Evolutionary conservation across 805 yeast genomes (phyloP).

Genomic region (Metahyphopichia silvanorum): DNA sequence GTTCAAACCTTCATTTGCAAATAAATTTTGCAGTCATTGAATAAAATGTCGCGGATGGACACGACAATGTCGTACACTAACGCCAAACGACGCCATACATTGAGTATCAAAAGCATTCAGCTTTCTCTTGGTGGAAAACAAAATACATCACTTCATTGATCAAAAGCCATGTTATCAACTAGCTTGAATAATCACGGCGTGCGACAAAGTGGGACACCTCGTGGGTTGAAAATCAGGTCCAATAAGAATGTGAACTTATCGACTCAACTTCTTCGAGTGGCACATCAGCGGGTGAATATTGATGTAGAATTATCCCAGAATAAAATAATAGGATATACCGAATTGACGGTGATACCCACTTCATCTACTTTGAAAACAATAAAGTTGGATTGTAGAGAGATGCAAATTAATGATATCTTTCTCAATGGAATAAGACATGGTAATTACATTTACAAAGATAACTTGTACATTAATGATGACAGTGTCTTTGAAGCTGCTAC

Average conservation of each 20-base stretch:
- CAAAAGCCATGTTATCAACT: too few species aligned
- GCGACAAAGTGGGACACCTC: constrained; percentile 9
- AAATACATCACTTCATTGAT: too few species aligned
- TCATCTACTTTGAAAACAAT: constrained; percentile 55
- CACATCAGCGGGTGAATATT: constrained; percentile 78
- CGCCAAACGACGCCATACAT: too few species aligned
- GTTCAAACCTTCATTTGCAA: too few species aligned
- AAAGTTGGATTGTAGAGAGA: constrained; percentile 77
- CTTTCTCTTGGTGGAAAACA: too few species aligned
- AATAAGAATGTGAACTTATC: constrained; percentile 19
- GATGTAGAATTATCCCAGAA: constrained; percentile 74
- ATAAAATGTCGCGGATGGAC: too few species aligned
- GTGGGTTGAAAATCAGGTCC: constrained; percentile 17
- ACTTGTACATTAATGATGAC: constrained; percentile 38
- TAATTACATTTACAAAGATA: constrained; percentile 55
- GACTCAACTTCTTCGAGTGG: constrained; percentile 60
- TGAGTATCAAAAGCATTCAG: too few species aligned
- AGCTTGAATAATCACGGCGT: too few species aligned
- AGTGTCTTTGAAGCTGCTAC: constrained; percentile 24
- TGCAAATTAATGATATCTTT: constrained; percentile 58
- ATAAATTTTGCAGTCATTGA: too few species aligned
- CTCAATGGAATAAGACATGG: constrained; percentile 58
- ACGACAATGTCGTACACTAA: too few species aligned
- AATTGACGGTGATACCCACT: constrained; percentile 74
- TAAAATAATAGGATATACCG: constrained; percentile 69